A percentile compares a stretch with the other conserved stretches of the same genome.
Conservation (phyloP, 2,329 filamentous ascomycete genomes). For the Paracamarosporium sp. region DNA sequence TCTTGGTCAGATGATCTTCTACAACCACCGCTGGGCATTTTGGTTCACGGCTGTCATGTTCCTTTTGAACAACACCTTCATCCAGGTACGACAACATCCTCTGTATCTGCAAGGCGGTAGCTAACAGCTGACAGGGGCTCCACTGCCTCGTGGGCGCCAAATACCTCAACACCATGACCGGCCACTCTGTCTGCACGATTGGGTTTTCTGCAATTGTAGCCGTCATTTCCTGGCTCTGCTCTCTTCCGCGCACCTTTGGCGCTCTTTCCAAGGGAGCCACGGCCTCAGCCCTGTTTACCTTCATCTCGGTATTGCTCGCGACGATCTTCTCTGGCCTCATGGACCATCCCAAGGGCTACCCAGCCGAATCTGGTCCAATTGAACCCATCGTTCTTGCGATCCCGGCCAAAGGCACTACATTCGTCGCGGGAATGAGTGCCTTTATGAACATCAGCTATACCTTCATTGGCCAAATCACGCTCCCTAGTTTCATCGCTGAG, state of each 20-base stretch:
- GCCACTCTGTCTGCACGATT: slow-evolving; percentile 76
- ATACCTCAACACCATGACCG: slow-evolving; percentile 88
- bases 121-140: slow-evolving; percentile 61
- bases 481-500: slow-evolving; percentile 94
- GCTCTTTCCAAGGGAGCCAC: slow-evolving; percentile 81
- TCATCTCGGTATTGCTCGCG: slow-evolving; percentile 84
- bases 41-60: slow-evolving; percentile 82
- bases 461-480: slow-evolving; percentile 93
- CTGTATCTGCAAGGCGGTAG: slow-evolving; percentile 14
- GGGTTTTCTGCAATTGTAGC: slow-evolving; percentile 78
- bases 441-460: slow-evolving; percentile 97
- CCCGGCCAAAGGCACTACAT: slow-evolving; percentile 74
- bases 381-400: slow-evolving; percentile 72
- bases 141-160: slow-evolving; percentile 86
- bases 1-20: slow-evolving; percentile 94
- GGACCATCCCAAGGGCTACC: slow-evolving; percentile 72
- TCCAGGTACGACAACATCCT: slow-evolving; percentile 62
- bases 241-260: slow-evolving; percentile 84
- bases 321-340: slow-evolving; percentile 83
- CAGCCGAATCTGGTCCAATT: slow-evolving; percentile 63
- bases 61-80: slow-evolving; percentile 91
- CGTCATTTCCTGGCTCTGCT: slow-evolving; percentile 77
- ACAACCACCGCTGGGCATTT: slow-evolving; percentile 77
- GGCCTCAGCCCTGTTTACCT: slow-evolving; percentile 84
- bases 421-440: slow-evolving; percentile 81